Evolutionary conservation across 2,329 filamentous ascomycete genomes (phyloP).

Genomic region (Onygenales sp.): DNA sequence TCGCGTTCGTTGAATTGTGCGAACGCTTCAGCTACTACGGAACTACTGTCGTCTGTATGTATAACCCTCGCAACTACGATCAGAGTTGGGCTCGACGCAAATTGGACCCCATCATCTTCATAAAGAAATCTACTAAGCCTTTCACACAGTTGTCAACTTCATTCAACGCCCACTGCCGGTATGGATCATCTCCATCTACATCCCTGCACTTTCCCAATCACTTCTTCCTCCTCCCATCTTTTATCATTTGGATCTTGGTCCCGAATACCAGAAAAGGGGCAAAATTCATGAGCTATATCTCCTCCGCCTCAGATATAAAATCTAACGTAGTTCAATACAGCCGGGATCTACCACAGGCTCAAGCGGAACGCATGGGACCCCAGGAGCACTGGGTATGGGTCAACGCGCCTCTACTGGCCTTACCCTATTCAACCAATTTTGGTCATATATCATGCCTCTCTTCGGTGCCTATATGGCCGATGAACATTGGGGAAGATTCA

Average conservation of each 20-base stretch:
- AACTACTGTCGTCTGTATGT: constrained; percentile 55
- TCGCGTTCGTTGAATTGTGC: constrained; percentile 64
- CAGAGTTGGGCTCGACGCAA: not conserved
- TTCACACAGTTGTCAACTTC: constrained; percentile 48
- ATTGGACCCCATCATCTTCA: not conserved
- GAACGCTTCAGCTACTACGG: constrained; percentile 75
- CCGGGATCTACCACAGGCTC: constrained; percentile 46
- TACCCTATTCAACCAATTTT: constrained; percentile 51
- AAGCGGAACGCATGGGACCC: constrained; percentile 34
- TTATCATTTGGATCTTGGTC: too few species aligned
- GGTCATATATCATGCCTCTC: constrained; percentile 52
- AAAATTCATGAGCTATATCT: too few species aligned
- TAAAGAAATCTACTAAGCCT: not conserved
- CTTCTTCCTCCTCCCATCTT: too few species aligned
- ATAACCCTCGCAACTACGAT: not conserved
- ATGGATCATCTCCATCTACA: too few species aligned
- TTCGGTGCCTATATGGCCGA: constrained; percentile 55
- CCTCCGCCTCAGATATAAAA: too few species aligned
- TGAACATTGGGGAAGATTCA: constrained; percentile 52
- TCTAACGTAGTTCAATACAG: too few species aligned
- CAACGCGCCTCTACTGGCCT: constrained; percentile 46
- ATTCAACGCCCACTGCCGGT: constrained; percentile 47
- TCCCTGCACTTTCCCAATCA: too few species aligned
- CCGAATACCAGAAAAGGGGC: too few species aligned
- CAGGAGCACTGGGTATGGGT: constrained; percentile 51